Base-by-base conservation (phyloP, 306 rosid genomes). In the Castanea mollissima region DNA sequence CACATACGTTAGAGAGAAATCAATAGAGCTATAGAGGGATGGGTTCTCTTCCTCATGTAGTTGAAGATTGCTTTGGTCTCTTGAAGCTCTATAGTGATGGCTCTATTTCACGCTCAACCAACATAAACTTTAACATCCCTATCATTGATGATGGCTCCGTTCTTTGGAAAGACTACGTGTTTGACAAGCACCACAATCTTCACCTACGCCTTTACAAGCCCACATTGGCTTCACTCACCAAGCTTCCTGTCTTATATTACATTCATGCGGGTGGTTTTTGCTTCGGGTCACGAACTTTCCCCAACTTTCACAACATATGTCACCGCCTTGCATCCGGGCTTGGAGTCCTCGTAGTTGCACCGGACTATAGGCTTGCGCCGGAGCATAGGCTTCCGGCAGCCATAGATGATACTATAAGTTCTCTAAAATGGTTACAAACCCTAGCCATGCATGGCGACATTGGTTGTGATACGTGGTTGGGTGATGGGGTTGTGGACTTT, bases 201-300 rank as follows among this genome's bases (percentile, higher is more conserved):
- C 81, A 76, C 57, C 92, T 94, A 54, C 94, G 94, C 5, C 76
- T 94, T 75, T 92, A 80, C 86, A 91, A 80, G 38, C 98, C 97
- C 21, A 77, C 29, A 13, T 9, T 14, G 7, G 18, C 72, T 57
- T 74, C 21, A 4, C 29, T n/a, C 2, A 34, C 18, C 0, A 82
- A 82, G 23, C 81, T 88, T 14, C 97, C 97, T 0, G 49, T 92
- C 1, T 74, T 92, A 3, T 51, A 87, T 20, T 94, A 88, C 81
- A 63, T 94, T 49, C 97, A 88, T 55, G 97, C 97, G 0, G 97
- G 98, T 5, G 98, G 98, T 6, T 94, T 94, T 32, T 94, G 98
- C 71, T 84, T 94, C 32, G 94, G 94, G 9, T 89, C 94, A 1
- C 88, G 88, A 9, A 73, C 82, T 3, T 92, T 96, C 93, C 93